Evolutionary conservation across 106 monocot species (phyloP), one percentile per base, ranked within the genome.

Genomic region (Vanilla planifolia): DNA sequence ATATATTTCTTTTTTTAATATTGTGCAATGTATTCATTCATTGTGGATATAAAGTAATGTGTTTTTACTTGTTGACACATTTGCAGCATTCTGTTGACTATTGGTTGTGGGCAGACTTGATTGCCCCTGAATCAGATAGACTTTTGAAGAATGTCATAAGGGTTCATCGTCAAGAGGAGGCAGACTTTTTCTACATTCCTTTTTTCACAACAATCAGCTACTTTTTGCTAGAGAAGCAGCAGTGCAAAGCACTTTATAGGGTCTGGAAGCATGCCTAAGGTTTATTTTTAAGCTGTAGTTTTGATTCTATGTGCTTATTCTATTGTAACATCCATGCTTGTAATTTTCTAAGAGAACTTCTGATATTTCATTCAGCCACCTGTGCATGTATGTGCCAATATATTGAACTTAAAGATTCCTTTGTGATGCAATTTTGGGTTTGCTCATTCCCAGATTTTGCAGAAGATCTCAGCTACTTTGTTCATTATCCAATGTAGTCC

Each of bases 201-300:
- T 87, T 96, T 59, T 96, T 96, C 69, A 87, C 95, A n/a, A 96
- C 90, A 3, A 96, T 96, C 32, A 86, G 86, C 80, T 90, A 71
- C 58, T 94, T 94, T 65, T 71, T 94, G 43, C 77, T 94, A 57
- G 94, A 89, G 65, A 86, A 68, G 71, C 89, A 89, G 56, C 79
- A 94, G 51, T 94, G 89, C 85, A 94, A 94, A 68, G 65, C 85
- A 75, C 85, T 94, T 78, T 94, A 94, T 63, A 89, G 94, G 94
- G 94, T 94, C 71, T 83, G 94, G 66, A 68, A 41, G 70, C 62
- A 78, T 80, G 51, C 72, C 83, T 68, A 79, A 89, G 86, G 85
- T 94, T 94, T 86, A 73, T 17, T 43, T 78, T 86, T 59, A 35
- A 68, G 78, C 53, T 75, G 32, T 45, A 61, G 33, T 69, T 43